phyloP scores from a whole-genome alignment of 768 basidiomycete genomes.

The Suillus weaverae region DNA sequence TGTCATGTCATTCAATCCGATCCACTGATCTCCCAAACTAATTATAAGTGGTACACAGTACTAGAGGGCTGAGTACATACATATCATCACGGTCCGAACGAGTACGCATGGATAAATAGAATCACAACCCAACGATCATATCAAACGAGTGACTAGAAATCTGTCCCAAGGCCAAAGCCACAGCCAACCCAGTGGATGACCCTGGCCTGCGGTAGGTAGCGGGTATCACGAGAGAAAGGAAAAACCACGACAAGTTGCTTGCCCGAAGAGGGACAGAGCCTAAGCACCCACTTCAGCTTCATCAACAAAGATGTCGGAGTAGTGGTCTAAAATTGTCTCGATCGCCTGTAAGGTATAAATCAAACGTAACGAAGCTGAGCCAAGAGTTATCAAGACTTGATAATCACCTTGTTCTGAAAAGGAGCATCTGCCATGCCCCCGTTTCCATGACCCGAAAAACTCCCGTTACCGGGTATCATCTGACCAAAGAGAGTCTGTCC shows the following conservation, averaged over 20 bases:
- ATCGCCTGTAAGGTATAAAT: slow-evolving; percentile 60
- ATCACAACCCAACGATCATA: slow-evolving; percentile 6
- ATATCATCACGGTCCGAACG: slow-evolving; percentile 16
- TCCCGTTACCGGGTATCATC: slow-evolving; percentile 43
- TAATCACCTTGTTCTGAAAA: slow-evolving; percentile 66
- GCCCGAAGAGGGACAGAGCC: not conserved
- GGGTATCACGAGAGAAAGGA: slow-evolving; percentile 31
- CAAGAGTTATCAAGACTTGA: not conserved
- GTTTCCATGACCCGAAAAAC: slow-evolving; percentile 45
- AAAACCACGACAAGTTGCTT: slow-evolving; percentile 17
- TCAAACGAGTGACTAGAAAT: slow-evolving; percentile 6
- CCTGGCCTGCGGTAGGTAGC: slow-evolving; percentile 6
- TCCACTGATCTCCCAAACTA: not conserved
- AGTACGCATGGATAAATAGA: slow-evolving; percentile 23
- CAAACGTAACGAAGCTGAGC: slow-evolving; percentile 4
- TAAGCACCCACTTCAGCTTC: slow-evolving; percentile 56
- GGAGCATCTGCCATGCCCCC: slow-evolving; percentile 68
- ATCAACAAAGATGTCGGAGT: slow-evolving; percentile 95
- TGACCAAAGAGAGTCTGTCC: slow-evolving; percentile 96
- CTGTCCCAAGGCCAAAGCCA: not conserved
- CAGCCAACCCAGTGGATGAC: not conserved
- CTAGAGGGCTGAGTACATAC: slow-evolving; percentile 19
- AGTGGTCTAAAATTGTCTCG: slow-evolving; percentile 93
- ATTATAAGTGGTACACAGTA: slow-evolving; percentile 10
- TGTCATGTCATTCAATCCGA: not conserved